A percentile compares a stretch with the other conserved stretches of the same genome.
Evolutionary conservation across 768 basidiomycete genomes (phyloP).

Genomic region (Kwoniella europaea): DNA sequence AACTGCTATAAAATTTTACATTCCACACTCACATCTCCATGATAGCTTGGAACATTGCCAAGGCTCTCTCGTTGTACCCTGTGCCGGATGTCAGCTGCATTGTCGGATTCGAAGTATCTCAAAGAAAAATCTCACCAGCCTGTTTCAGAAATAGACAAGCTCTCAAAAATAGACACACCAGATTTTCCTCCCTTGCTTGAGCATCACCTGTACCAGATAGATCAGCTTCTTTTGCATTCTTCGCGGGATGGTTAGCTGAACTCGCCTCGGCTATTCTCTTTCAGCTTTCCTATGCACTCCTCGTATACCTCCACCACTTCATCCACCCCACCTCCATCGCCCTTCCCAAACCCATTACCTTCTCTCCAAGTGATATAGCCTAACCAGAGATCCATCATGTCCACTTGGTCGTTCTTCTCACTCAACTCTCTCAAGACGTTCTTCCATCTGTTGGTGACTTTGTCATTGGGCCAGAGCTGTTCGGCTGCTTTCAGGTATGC

Average conservation of each 20-base stretch:
- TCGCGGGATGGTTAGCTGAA: not conserved
- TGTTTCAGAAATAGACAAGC: conserved; percentile 56
- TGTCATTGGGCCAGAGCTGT: conserved; percentile 52
- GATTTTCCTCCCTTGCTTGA: conserved; percentile 54
- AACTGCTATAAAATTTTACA: not conserved
- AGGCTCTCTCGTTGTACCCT: conserved; percentile 59
- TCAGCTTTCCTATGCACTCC: conserved; percentile 47
- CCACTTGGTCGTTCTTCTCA: conserved; percentile 17
- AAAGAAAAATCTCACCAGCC: conserved; percentile 49
- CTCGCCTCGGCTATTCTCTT: conserved; percentile 1
- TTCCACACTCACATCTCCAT: conserved; percentile 57
- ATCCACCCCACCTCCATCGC: conserved; percentile 46
- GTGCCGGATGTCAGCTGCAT: not conserved
- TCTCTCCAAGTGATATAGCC: conserved; percentile 57
- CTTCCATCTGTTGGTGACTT: conserved; percentile 55
- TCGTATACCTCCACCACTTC: conserved; percentile 55
- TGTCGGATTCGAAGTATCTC: not conserved
- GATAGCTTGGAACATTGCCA: conserved; percentile 58
- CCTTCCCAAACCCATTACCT: conserved; percentile 48
- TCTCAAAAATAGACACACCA: conserved; percentile 58
- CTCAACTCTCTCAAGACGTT: conserved; percentile 39
- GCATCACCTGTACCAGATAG: conserved; percentile 12
- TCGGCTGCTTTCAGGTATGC: conserved; percentile 55
- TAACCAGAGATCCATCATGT: conserved; percentile 54
- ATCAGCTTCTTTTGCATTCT: conserved; percentile 12